These are phyloP conservation scores for Cladosporium sphaerospermum DNA, from an alignment of 2,329 filamentous ascomycete species.

Conservation along the genomic window DNA sequence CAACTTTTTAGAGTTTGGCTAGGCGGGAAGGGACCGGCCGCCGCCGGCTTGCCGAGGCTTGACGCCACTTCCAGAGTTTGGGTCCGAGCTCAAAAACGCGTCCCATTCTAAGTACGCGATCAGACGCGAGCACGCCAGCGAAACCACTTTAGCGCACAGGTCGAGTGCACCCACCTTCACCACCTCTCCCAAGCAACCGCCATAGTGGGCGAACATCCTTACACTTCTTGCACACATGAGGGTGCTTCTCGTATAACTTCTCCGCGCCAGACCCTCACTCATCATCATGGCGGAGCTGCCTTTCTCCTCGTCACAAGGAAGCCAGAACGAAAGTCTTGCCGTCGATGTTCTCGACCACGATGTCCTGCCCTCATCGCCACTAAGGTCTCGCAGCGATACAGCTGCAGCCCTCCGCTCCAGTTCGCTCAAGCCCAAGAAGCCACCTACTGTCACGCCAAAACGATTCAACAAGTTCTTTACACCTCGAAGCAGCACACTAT, in stretches of 20 bases:
- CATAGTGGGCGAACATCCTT: no score
- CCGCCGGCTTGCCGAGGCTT: not conserved
- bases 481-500: slow-evolving; percentile 32
- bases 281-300: slow-evolving; percentile 24
- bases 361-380: slow-evolving; percentile 28
- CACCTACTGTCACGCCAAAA: slow-evolving; percentile 46
- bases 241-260: not conserved
- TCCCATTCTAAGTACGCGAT: not conserved
- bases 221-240: not conserved
- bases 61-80: not conserved
- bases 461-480: slow-evolving; percentile 48
- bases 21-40: not conserved
- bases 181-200: slow-evolving; percentile 8
- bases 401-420: slow-evolving; percentile 12
- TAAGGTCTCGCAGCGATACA: slow-evolving; percentile 12
- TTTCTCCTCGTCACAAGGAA: slow-evolving; percentile 28
- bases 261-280: not conserved
- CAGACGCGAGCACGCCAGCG: no score
- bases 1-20: not conserved
- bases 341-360: slow-evolving; percentile 25
- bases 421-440: slow-evolving; percentile 37
- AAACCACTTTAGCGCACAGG: not conserved
- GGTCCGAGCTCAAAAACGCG: not conserved
- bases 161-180: not conserved
- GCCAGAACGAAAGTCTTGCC: slow-evolving; percentile 26